phyloP scores from a whole-genome alignment of 768 basidiomycete species.

The Suillus fuscotomentosus region DNA sequence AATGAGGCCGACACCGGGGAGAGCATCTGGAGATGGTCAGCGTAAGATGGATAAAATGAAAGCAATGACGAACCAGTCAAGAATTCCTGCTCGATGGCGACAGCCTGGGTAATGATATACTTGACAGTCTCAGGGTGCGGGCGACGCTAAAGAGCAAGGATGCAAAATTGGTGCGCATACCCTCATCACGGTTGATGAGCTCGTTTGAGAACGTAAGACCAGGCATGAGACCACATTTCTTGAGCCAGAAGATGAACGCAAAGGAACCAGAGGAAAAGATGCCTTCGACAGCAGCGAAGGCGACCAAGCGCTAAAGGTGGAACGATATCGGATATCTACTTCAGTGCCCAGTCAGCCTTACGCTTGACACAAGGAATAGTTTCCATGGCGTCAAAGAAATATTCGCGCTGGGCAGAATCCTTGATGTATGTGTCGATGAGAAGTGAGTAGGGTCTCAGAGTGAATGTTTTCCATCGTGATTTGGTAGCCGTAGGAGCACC shows the following conservation, averaged over 20 bases:
- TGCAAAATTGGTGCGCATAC: constrained; percentile 95
- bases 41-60: not conserved
- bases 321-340: constrained; percentile 83
- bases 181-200: constrained; percentile 93
- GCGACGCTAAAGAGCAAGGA: constrained; percentile 80
- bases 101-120: constrained; percentile 78
- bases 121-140: constrained; percentile 79
- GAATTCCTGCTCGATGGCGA: constrained; percentile 85
- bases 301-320: constrained; percentile 86
- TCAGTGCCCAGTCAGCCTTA: constrained; percentile 94
- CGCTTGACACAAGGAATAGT: constrained; percentile 90
- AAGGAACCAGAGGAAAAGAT: constrained; percentile 96
- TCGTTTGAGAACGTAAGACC: constrained; percentile 97
- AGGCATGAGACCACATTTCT: constrained; percentile 97
- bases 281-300: constrained; percentile 91
- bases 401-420: constrained; percentile 69
- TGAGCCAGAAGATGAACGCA: constrained; percentile 94
- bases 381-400: constrained; percentile 90
- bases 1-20: constrained; percentile 42
- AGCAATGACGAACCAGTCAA: constrained; percentile 53
- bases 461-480: constrained; percentile 99
- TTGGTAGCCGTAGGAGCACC: constrained; percentile 97
- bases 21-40: constrained; percentile 55
- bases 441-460: constrained; percentile 91
- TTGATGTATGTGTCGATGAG: constrained; percentile 95